Conservation (phyloP, 2,329 filamentous ascomycete genomes). For the Pseudocercospora eumusae region DNA sequence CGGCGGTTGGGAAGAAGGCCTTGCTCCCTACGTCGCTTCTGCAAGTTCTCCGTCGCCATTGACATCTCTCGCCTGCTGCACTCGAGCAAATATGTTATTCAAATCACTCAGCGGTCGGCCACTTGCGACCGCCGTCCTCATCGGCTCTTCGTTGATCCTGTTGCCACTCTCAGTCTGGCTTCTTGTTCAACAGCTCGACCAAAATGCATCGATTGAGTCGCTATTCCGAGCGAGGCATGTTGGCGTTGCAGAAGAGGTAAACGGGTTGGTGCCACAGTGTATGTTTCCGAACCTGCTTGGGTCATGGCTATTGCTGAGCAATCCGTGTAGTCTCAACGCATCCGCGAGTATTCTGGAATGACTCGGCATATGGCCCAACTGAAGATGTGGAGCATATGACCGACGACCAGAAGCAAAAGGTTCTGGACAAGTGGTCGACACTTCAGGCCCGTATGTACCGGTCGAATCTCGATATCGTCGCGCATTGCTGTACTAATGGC, state of each 20-base stretch:
- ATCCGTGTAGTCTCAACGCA: neutral
- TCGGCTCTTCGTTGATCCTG: neutral
- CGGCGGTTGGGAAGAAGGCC: neutral
- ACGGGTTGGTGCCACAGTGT: neutral
- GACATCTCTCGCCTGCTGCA: neutral
- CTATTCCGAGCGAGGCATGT: neutral
- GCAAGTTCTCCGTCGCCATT: neutral
- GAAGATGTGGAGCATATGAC: neutral
- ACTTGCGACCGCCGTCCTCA: neutral
- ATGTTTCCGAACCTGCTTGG: neutral
- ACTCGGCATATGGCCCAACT: neutral
- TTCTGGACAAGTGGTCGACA: neutral
- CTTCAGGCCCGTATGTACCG: neutral
- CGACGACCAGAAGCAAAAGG: neutral
- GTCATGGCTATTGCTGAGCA: neutral
- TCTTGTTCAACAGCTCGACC: neutral
- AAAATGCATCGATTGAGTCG: neutral
- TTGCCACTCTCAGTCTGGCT: neutral
- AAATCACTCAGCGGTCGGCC: neutral
- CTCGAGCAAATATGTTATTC: neutral
- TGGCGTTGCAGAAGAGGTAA: neutral
- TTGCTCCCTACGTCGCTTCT: neutral
- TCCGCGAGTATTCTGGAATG: neutral
- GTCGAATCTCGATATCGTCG: neutral
- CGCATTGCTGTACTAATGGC: neutral